phyloP scores from a whole-genome alignment of 2,329 filamentous ascomycete species.

The Neonectria hederae region DNA sequence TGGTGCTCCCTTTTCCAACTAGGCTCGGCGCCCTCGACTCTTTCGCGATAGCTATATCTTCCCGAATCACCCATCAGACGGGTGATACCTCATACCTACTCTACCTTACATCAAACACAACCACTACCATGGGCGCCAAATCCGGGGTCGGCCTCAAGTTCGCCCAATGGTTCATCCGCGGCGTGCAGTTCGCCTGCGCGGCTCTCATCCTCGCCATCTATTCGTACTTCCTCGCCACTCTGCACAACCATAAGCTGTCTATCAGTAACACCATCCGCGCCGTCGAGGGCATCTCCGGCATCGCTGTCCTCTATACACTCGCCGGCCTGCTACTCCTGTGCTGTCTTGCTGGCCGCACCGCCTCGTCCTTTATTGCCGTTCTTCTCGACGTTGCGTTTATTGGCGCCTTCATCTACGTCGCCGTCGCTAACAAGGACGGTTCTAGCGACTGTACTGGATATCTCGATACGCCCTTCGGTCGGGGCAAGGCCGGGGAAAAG shows the following conservation, averaged over 20 bases:
- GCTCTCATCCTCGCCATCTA: slow-evolving; percentile 81
- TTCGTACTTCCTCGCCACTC: slow-evolving; percentile 83
- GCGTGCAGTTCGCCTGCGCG: slow-evolving; percentile 76
- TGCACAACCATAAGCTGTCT: slow-evolving; percentile 68
- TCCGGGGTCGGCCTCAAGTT: slow-evolving; percentile 69
- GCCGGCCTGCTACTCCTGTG: slow-evolving; percentile 79
- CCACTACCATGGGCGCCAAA: slow-evolving; percentile 43
- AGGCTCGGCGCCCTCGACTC: not conserved
- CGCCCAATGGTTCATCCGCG: slow-evolving; percentile 75
- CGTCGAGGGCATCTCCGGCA: slow-evolving; percentile 81
- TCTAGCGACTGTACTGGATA: slow-evolving; percentile 68
- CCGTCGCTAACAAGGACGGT: slow-evolving; percentile 76
- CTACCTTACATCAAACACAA: not conserved
- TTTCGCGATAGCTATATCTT: not conserved
- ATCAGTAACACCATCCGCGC: slow-evolving; percentile 76
- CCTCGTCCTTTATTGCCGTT: slow-evolving; percentile 79
- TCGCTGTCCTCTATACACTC: slow-evolving; percentile 77
- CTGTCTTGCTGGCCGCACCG: slow-evolving; percentile 77
- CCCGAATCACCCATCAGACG: not conserved
- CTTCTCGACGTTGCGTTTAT: slow-evolving; percentile 81
- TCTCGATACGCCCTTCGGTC: slow-evolving; percentile 75
- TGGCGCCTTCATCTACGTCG: slow-evolving; percentile 83
- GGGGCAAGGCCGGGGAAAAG: slow-evolving; percentile 63
- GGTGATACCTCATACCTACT: not conserved
- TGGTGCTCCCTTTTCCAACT: not conserved